Percentiles rank a stretch among this genome's conserved stretches.
These are phyloP conservation scores for Clarireedia monteithiana DNA, from an alignment of 2,329 filamentous ascomycete genomes.

Conservation along the genomic window DNA sequence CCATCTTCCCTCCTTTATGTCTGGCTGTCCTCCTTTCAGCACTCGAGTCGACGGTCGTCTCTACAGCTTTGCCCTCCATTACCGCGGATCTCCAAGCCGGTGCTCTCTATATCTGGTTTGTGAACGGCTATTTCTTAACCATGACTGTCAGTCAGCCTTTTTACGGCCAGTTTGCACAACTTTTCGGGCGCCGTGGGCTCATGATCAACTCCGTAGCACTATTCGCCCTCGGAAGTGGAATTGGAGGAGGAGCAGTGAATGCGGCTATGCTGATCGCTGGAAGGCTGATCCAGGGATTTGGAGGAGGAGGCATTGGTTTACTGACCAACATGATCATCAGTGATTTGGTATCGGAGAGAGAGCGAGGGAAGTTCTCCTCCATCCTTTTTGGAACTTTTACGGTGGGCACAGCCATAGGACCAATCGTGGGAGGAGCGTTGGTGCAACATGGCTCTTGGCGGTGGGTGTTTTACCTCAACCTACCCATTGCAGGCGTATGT, in stretches of 20 bases:
- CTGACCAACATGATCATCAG: not conserved
- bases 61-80: constrained; percentile 3
- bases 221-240: constrained; percentile 20
- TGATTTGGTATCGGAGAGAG: not conserved
- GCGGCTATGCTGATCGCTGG: constrained; percentile 37
- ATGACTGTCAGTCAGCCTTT: constrained; percentile 8
- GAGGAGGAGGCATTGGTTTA: constrained; percentile 22
- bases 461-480: constrained; percentile 49
- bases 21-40: constrained; percentile 1
- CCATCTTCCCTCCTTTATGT: not conserved
- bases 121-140: constrained; percentile 5
- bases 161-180: constrained; percentile 40
- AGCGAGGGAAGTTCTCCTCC: not conserved
- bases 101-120: constrained; percentile 8
- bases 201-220: constrained; percentile 33
- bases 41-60: not conserved
- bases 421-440: not conserved
- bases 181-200: constrained; percentile 42
- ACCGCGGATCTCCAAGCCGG: not conserved
- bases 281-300: constrained; percentile 26
- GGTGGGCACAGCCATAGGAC: not conserved
- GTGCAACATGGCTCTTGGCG: constrained; percentile 14
- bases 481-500: constrained; percentile 10
- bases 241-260: constrained; percentile 25
- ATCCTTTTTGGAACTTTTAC: not conserved